Base-by-base conservation (phyloP, 768 basidiomycete genomes). In the Mycena metata region DNA sequence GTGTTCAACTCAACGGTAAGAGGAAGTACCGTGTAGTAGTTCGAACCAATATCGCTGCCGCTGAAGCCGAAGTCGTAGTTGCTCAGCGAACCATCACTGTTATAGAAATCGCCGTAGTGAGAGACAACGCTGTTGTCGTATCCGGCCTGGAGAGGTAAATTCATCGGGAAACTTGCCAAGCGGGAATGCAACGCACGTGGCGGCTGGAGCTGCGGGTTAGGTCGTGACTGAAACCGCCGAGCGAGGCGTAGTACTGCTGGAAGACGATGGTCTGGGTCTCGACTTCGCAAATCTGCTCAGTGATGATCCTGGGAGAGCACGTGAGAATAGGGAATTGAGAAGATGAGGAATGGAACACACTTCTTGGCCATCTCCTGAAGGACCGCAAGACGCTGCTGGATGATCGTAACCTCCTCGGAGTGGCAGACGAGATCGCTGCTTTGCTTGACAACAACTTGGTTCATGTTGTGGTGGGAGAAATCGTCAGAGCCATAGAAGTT, bases 211-310 rank as follows among this genome's bases (percentile, higher is more conserved):
- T 59, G 52, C 75, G 81, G 36, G 67, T 71, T 47, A 83, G 64
- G 68, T 83, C 82, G 54, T 78, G 42, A 46, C 49, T 50, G 61
- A 68, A 68, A 5, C 59, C 47, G 23, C 71, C 66, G 60, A 60
- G 65, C 13, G 50, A 52, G 7, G 50, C 50, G 46, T 66, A 47
- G 42, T 59, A 55, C 76, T 82, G 81, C 70, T 81, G 77, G 55
- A 81, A 77, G 52, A 81, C 72, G 57, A 81, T 72, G 57, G 76
- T 75, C 69, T 82, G 81, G 13, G 78, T 77, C 72, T 87, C 86
- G 57, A 86, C 85, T 55, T 86, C 83, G 72, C 86, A 87, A 64
- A 85, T 79, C 61, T 83, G 82, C 74, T 85, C 82, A 43, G 80
- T 78, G 72, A 85, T 81, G 75, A 85, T 80, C 75, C 83, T 85